These are phyloP conservation scores for Pseudogymnoascus sp. DNA, from an alignment of 2,329 filamentous ascomycete genomes.

Conservation along the genomic window DNA sequence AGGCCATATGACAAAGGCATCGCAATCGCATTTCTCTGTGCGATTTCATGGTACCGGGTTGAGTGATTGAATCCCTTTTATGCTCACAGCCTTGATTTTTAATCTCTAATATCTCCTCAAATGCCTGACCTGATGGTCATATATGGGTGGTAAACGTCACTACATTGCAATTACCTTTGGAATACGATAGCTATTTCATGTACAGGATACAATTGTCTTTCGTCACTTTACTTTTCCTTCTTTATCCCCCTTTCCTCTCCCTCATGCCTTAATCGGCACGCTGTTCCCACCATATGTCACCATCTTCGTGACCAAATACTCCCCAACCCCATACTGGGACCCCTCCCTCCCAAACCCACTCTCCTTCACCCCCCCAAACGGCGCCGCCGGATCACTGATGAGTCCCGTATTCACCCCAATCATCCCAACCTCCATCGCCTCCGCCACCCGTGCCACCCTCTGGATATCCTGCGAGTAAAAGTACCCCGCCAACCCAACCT, in stretches of 20 bases:
- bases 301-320: constrained; percentile 44
- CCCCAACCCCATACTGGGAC: constrained; percentile 44
- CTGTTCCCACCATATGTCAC: constrained; percentile 30
- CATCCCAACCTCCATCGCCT: constrained; percentile 76
- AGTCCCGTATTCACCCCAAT: constrained; percentile 72
- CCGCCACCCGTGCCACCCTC: constrained; percentile 52
- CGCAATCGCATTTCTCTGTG: not conserved
- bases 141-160: not conserved
- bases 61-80: not conserved
- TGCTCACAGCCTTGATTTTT: not conserved
- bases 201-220: not conserved
- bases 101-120: not conserved
- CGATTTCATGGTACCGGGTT: not conserved
- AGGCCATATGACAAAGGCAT: too few species aligned
- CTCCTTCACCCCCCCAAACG: constrained; percentile 50
- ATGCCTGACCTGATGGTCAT: not conserved
- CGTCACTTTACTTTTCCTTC: not conserved
- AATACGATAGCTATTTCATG: not conserved
- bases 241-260: not conserved
- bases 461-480: constrained; percentile 68
- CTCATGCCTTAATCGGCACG: not conserved
- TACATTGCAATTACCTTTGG: not conserved
- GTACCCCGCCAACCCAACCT: constrained; percentile 88
- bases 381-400: constrained; percentile 45
- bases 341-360: constrained; percentile 47